Conservation (phyloP, 1,139 yeast genomes). For the Lodderomyces orthopsilosis region DNA sequence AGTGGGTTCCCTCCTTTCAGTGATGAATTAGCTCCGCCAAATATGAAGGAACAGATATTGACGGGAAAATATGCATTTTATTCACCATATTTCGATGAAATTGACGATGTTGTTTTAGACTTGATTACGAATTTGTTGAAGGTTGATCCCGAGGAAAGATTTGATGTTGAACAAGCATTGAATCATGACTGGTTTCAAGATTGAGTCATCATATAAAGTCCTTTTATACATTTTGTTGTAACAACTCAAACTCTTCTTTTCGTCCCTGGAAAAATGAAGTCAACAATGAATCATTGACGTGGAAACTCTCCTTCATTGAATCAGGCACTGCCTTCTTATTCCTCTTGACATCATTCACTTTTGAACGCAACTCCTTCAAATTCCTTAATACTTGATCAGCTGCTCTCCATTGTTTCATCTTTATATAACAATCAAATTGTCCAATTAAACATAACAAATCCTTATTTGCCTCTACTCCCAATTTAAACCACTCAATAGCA, state of each 20-base stretch:
- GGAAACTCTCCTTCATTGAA: constrained; percentile 23
- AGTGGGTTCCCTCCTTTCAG: constrained; percentile 87
- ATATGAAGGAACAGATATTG: constrained; percentile 70
- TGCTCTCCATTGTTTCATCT: constrained; percentile 23
- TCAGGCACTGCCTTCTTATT: constrained; percentile 20
- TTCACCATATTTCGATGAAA: constrained; percentile 77
- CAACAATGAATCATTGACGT: constrained; percentile 25
- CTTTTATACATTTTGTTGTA: constrained; percentile 1
- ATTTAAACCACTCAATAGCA: constrained; percentile 79
- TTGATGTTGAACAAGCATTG: constrained; percentile 48
- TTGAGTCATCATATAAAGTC: background rate
- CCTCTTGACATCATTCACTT: constrained; percentile 10
- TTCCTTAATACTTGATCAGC: constrained; percentile 29
- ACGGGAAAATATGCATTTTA: constrained; percentile 69
- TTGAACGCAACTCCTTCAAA: constrained; percentile 24
- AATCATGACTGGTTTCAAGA: constrained; percentile 56
- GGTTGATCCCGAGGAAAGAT: constrained; percentile 54
- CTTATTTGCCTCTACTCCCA: constrained; percentile 64
- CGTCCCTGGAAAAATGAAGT: constrained; percentile 33
- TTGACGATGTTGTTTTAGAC: constrained; percentile 62
- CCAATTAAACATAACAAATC: constrained; percentile 71
- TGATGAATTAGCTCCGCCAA: constrained; percentile 77
- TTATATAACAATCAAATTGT: constrained; percentile 56
- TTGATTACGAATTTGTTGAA: constrained; percentile 60
- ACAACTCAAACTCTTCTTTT: constrained; percentile 15